Base-by-base conservation (phyloP, 1,139 yeast genomes). In the Scheffersomyces insectosa region DNA sequence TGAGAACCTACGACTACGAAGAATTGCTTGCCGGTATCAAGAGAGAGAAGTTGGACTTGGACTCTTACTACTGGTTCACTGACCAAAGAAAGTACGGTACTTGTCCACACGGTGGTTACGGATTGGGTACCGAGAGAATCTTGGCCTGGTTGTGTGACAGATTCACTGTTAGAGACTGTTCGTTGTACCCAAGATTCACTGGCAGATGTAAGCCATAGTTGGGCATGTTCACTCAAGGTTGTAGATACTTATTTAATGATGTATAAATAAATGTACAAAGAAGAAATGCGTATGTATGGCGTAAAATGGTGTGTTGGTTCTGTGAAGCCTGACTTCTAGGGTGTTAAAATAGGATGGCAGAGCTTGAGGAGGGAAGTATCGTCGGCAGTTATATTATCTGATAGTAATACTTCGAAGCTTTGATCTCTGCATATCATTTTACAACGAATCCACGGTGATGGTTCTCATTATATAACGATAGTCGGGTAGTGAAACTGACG, bases 81-180 rank as follows among this genome's bases (percentile, higher is more conserved):
- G 99, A 93, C 66, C 95, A 86, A 73, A 85, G 99, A 72, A 86
- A 86, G 71, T 91, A 95, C 70, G 99, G 99, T 66, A 85, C 98
- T 23, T 88, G 89, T 71, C 97, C 97, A 39, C 99, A 93, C 64
- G 99, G 99, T 68, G 99, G 99, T 54, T 93, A 93, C 72, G 99
- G 99, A 60, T 72, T 93, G 54, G 99, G 99, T 54, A 88, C 97
- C 40, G 99, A 93, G 75, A 88, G 99, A 73, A 88, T 93, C 59
- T 78, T 93, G 56, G 99, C 99, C 32, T 93, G 99, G 99, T 79
- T 93, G 65, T 90, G 97, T 74, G 86, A 91, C 79, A 81, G 99
- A 70, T 93, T 83, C 76, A 95, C 99, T 33, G 98, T 93, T 50
- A 87, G 98, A 75, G 99, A 93, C 67, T 93, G 99, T 70, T 87